phyloP scores from a whole-genome alignment of 331 rosid species.

The Acacia pycnantha region DNA sequence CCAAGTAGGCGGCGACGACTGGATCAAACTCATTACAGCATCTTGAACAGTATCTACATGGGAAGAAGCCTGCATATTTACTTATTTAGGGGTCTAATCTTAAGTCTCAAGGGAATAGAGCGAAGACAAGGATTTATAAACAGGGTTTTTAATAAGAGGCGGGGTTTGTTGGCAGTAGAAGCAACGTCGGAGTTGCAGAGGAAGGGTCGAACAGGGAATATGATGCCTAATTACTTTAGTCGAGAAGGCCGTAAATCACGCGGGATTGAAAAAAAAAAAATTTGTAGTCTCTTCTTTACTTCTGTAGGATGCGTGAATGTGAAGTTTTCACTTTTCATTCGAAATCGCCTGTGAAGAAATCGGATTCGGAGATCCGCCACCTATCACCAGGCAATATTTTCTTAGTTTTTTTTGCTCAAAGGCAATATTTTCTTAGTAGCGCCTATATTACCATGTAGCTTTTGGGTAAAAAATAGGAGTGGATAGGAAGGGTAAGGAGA shows the following conservation, averaged over 20 bases:
- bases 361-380: too few species aligned
- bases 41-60: constrained; percentile 44
- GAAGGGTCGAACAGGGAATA: constrained; percentile 15
- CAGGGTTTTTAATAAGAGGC: constrained; percentile 26
- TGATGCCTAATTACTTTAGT: constrained; percentile 11
- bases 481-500: too few species aligned
- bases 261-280: not conserved
- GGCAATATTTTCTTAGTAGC: too few species aligned
- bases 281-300: not conserved
- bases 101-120: constrained; percentile 1
- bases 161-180: constrained; percentile 5
- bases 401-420: too few species aligned
- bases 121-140: constrained; percentile 23
- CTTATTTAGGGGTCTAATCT: constrained; percentile 29
- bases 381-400: too few species aligned
- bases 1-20: constrained; percentile 88
- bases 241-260: constrained; percentile 29
- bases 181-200: constrained; percentile 20
- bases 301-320: constrained; percentile 11
- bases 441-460: too few species aligned
- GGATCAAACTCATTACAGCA: constrained; percentile 53
- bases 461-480: too few species aligned
- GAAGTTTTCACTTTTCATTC: not conserved
- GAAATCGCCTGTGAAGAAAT: not conserved
- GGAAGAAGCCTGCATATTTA: constrained; percentile 31